A percentile compares a stretch with the other conserved stretches of the same genome.
These are phyloP conservation scores for Clonostachys rhizophaga DNA, from an alignment of 2,329 filamentous ascomycete genomes.

Conservation along the genomic window DNA sequence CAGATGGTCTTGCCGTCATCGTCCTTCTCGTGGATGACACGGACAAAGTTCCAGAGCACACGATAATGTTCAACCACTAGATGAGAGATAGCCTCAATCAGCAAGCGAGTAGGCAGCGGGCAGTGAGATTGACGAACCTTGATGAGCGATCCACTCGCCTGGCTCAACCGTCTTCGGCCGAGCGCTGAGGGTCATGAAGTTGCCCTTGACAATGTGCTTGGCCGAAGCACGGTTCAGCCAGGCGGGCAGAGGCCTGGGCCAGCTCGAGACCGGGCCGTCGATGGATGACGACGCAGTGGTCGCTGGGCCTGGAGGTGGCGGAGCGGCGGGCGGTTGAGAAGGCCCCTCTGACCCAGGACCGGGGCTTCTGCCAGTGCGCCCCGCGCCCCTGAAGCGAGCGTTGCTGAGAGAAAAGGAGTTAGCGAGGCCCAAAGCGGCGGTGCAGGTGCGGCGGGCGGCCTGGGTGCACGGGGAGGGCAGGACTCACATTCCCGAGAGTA, in stretches of 20 bases:
- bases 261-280: constrained; percentile 19
- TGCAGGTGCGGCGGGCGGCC: background rate
- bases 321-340: constrained; percentile 23
- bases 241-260: constrained; percentile 56
- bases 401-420: constrained; percentile 23
- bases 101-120: background rate
- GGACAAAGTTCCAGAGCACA: constrained; percentile 83
- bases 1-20: constrained; percentile 75
- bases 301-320: constrained; percentile 15
- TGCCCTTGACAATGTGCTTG: constrained; percentile 91
- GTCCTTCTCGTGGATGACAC: constrained; percentile 83
- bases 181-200: constrained; percentile 96
- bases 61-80: constrained; percentile 90
- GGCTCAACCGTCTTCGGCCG: constrained; percentile 91
- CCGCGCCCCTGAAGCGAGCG: constrained; percentile 40
- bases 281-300: constrained; percentile 11
- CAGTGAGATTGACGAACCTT: constrained; percentile 54
- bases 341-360: constrained; percentile 9
- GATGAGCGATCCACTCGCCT: constrained; percentile 94
- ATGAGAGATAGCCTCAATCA: background rate
- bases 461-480: constrained; percentile 4
- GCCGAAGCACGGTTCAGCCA: constrained; percentile 75
- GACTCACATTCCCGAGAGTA: constrained; percentile 49
- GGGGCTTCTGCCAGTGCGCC: constrained; percentile 23
- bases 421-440: background rate